These are phyloP conservation scores for Urtica urens DNA, from an alignment of 306 rosid species.

Conservation along the genomic window DNA sequence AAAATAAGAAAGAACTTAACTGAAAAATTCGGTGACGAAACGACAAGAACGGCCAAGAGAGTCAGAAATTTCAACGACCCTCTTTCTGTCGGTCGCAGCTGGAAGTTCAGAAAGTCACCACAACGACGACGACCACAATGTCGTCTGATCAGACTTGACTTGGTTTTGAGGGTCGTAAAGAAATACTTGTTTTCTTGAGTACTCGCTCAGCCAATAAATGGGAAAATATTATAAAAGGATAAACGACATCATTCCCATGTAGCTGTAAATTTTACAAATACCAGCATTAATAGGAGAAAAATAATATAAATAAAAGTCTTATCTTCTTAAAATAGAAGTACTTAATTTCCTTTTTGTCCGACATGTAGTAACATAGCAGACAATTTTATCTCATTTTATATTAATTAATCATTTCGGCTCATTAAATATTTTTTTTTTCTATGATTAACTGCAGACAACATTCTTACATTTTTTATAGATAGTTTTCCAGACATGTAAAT, in stretches of 20 bases:
- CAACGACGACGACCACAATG: slow-evolving; percentile 23
- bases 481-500: no score
- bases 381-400: no score
- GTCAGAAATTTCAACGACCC: slow-evolving; percentile 3
- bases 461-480: no score
- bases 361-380: no score
- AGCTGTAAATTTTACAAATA: no score
- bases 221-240: background rate
- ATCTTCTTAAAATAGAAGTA: no score
- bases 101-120: background rate
- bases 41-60: background rate
- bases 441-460: no score
- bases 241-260: slow-evolving; percentile 10
- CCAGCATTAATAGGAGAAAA: no score
- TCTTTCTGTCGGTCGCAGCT: background rate
- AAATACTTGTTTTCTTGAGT: background rate
- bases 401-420: no score
- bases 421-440: no score
- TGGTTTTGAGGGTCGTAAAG: slow-evolving; percentile 6
- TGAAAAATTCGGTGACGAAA: slow-evolving; percentile 8
- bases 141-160: slow-evolving; percentile 12
- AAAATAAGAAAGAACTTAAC: background rate
- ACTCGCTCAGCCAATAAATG: background rate
- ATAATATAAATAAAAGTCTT: no score
- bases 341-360: no score